Evolutionary conservation across 305 asterid species (phyloP).

Genomic region (Fraxinus angustifolia): DNA sequence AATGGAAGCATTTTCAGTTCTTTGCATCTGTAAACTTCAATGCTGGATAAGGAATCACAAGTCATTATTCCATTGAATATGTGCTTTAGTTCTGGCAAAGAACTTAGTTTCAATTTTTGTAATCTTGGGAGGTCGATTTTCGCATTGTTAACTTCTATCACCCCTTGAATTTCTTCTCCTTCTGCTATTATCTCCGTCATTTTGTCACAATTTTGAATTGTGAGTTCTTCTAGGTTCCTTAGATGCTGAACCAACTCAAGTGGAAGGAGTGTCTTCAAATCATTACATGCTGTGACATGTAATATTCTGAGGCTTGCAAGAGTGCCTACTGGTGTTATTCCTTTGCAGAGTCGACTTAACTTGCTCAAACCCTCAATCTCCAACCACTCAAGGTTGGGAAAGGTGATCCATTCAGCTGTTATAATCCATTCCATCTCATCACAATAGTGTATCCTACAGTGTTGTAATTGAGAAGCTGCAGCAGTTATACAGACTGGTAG

Average conservation of each 20-base stretch:
- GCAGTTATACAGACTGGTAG: slow-evolving; percentile 20
- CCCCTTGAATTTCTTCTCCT: neutral
- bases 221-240: slow-evolving; percentile 22
- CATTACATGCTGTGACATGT: slow-evolving; percentile 26
- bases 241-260: slow-evolving; percentile 21
- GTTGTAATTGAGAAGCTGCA: slow-evolving; percentile 15
- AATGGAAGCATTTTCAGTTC: slow-evolving; percentile 17
- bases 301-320: slow-evolving; percentile 23
- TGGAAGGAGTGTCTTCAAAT: slow-evolving; percentile 17
- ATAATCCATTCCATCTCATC: slow-evolving; percentile 27
- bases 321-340: slow-evolving; percentile 16
- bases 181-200: slow-evolving; percentile 16
- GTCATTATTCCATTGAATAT: slow-evolving; percentile 22
- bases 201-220: slow-evolving; percentile 15
- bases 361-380: slow-evolving; percentile 28
- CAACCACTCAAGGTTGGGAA: slow-evolving; percentile 24
- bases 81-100: slow-evolving; percentile 26
- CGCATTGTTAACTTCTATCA: neutral
- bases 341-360: slow-evolving; percentile 18
- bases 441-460: slow-evolving; percentile 20
- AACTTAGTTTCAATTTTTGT: slow-evolving; percentile 18
- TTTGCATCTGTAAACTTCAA: slow-evolving; percentile 26
- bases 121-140: slow-evolving; percentile 22
- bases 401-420: slow-evolving; percentile 3
- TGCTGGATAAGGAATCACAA: slow-evolving; percentile 25